Base-by-base conservation (phyloP, 805 yeast genomes). In the Kluyveromyces siamensis region DNA sequence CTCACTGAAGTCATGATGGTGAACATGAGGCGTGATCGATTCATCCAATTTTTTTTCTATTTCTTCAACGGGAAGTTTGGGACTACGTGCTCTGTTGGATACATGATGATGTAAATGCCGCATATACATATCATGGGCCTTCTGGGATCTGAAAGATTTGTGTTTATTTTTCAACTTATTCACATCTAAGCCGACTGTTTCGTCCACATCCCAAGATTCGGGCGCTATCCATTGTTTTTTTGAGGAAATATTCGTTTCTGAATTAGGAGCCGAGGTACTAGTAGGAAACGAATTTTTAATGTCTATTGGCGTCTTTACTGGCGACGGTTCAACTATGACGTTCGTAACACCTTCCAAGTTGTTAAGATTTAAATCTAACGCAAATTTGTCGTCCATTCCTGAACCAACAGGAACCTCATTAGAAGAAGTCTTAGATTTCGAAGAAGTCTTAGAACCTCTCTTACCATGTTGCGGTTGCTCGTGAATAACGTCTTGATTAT, bases 131-230 rank as follows among this genome's bases (percentile, higher is more conserved):
- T 30, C 27, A 21, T 18, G 33, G 27, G 27, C 27, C 27, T 43
- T 30, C 14, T 30, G 17, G n/a, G 45, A 27, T 27, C 27, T 43
- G 13, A 38, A 27, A 50, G 50, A 48, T 36, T 51, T 53, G 40
- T 55, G 40, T 18, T 56, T 48, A 33, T 61, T 55, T 44, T 41
- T 44, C 51, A 43, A 19, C n/a, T 30, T 43, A 14, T 43, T 43
- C 13, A 43, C 45, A 33, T 43, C 45, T 8, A 43, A 27, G 14
- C 59, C 58, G 5, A 45, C 41, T 40, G 46, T 52, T 25, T 54
- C 51, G 51, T 74, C 77, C 9, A 79, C 82, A 55, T 78, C 81
- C 84, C 84, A 79, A 52, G 78, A 73, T 48, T 79, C 82, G 2
- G 84, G 84, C 6, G 84, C 77, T 25, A 64, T 66, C 84, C 84